Evolutionary conservation across 768 basidiomycete species (phyloP), one percentile per base, ranked within the genome.

Genomic region (Lactifluus rugatus): DNA sequence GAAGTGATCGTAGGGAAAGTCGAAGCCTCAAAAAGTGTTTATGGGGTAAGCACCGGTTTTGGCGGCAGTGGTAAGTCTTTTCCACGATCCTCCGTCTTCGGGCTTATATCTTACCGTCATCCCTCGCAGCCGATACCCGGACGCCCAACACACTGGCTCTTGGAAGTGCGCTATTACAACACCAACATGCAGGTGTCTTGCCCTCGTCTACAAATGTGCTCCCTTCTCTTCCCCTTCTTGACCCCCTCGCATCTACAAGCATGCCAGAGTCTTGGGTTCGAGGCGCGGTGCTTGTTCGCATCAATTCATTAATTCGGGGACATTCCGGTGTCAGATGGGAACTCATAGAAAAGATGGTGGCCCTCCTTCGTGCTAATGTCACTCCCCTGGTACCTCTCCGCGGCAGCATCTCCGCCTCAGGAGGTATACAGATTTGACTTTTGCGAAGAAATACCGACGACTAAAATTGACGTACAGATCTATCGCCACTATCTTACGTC

Each of bases 201-300:
- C 82, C 89, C 47, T 81, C 85, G 0, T 77, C 81, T 10, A 71
- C 76, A 5, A 68, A 76, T 21, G 66, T 74, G 6, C 76, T 75
- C 17, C 69, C 81, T 48, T 77, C 74, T 11, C 75, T 90, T 0
- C 88, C 89, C 9, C 81, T 91, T 45, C 76, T 78, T 5, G 87
- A 90, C 66, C 87, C 86, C 1, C 69, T 85, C 13, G 71, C 78
- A 11, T 79, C 82, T 11, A 79, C 80, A 31, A 82, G 78, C 58
- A 92, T 93, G 88, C 90, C 91, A 4, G 84, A 88, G 58, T 74
- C 87, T 2, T 92, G 92, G 87, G 89, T 92, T 32, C 84, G 91
- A 53, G 91, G 86, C 13, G 89, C 91, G 1, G 90, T 93, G 66
- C 72, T 91, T 10, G 78, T 94, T 64, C 87, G 91, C 63, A 85